Evolutionary conservation across 2,329 filamentous ascomycete species (phyloP).

Genomic region (Talaromyces marneffei): DNA sequence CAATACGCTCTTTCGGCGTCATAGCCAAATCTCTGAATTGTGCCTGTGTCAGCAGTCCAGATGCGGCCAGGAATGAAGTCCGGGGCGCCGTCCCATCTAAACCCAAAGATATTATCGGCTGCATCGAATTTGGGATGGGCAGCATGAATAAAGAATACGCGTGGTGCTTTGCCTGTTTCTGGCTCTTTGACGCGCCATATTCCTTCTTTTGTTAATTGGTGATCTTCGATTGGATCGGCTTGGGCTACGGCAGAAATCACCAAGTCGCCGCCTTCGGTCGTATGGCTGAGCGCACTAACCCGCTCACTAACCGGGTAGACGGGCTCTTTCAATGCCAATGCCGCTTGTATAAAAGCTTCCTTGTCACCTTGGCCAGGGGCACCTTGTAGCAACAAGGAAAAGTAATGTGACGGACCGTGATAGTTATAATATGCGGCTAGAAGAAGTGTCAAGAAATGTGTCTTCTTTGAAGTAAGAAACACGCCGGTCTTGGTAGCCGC

Average conservation of each 20-base stretch:
- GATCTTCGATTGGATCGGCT: slow-evolving; percentile 36
- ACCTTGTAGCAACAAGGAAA: slow-evolving; percentile 35
- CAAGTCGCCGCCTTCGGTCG: slow-evolving; percentile 21
- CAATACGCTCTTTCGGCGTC: slow-evolving; percentile 37
- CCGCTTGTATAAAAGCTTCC: slow-evolving; percentile 35
- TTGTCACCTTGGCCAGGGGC: slow-evolving; percentile 36
- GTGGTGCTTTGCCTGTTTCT: slow-evolving; percentile 27
- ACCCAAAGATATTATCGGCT: slow-evolving; percentile 33
- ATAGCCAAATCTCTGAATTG: slow-evolving; percentile 32
- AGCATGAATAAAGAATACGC: slow-evolving; percentile 37
- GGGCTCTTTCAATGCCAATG: slow-evolving; percentile 27
- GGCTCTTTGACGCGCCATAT: slow-evolving; percentile 31
- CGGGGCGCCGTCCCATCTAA: slow-evolving; percentile 33
- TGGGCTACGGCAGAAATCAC: slow-evolving; percentile 36
- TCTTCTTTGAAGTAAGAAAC: slow-evolving; percentile 34
- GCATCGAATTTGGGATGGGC: slow-evolving; percentile 41
- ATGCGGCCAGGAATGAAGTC: slow-evolving; percentile 31
- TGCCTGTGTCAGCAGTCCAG: slow-evolving; percentile 30
- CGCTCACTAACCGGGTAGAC: slow-evolving; percentile 35
- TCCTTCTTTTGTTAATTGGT: slow-evolving; percentile 26
- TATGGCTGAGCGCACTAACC: slow-evolving; percentile 32
- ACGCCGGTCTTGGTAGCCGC: slow-evolving; percentile 34
- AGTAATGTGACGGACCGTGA: slow-evolving; percentile 34
- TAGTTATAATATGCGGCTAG: slow-evolving; percentile 31
- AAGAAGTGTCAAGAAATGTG: slow-evolving; percentile 29